Evolutionary conservation across 1,139 yeast species (phyloP).

Genomic region (Taiozyma sp.): DNA sequence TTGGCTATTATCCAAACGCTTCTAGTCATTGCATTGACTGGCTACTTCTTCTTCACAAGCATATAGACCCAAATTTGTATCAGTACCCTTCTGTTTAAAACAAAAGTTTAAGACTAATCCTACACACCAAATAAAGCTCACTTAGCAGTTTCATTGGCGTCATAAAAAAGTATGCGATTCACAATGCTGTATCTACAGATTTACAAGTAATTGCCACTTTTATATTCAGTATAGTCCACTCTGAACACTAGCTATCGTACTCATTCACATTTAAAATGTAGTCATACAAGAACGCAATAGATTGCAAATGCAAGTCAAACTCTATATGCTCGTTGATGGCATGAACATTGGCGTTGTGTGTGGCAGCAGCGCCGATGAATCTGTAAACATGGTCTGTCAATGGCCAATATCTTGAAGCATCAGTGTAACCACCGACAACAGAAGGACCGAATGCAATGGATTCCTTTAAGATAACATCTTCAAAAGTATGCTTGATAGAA

Average conservation of each 20-base stretch:
- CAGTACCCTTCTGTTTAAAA: neutral
- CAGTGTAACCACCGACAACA: conserved; percentile 57
- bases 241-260: conserved; percentile 3
- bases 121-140: neutral
- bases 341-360: conserved; percentile 33
- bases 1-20: neutral
- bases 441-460: conserved; percentile 42
- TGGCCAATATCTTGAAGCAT: conserved; percentile 55
- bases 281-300: conserved; percentile 47
- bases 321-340: conserved; percentile 47
- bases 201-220: neutral
- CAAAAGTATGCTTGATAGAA: conserved; percentile 50
- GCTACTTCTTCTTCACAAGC: neutral
- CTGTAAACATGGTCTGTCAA: conserved; percentile 53
- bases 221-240: neutral
- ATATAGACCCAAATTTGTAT: neutral
- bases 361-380: conserved; percentile 33
- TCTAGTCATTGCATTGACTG: neutral
- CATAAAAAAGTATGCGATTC: too few relatives aligned
- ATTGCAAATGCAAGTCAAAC: conserved; percentile 43
- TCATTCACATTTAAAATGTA: conserved; percentile 33
- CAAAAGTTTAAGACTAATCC: neutral
- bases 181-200: too few relatives aligned
- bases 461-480: conserved; percentile 32
- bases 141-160: too few relatives aligned